These are phyloP conservation scores for Chaetomium strumarium DNA, from an alignment of 2,329 filamentous ascomycete genomes.

Conservation along the genomic window DNA sequence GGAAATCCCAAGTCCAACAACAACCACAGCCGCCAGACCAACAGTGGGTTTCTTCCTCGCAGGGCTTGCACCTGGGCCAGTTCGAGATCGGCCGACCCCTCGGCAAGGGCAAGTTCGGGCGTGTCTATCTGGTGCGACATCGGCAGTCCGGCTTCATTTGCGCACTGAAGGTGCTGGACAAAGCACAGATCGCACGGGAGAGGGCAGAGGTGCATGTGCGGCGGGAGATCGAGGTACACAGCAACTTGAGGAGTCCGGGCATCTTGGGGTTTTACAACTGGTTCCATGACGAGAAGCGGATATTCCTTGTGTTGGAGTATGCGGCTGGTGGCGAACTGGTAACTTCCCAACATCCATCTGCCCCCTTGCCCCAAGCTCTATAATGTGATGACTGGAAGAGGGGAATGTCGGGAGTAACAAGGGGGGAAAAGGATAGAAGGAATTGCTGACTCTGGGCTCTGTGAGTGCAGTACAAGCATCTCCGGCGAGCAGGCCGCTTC, in stretches of 20 bases:
- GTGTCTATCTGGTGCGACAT: constrained; percentile 79
- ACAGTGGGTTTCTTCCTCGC: background rate
- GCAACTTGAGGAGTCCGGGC: constrained; percentile 78
- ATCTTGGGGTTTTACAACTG: constrained; percentile 78
- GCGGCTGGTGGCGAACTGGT: constrained; percentile 72
- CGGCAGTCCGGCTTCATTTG: constrained; percentile 75
- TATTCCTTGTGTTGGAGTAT: constrained; percentile 83
- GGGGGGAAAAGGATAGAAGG: background rate
- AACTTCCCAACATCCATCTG: background rate
- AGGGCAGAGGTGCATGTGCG: constrained; percentile 74
- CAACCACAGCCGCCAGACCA: background rate
- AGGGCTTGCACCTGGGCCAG: constrained; percentile 82
- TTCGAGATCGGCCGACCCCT: constrained; percentile 86
- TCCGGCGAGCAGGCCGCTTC: constrained; percentile 71
- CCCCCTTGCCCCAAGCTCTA: background rate
- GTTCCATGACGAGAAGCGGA: constrained; percentile 83
- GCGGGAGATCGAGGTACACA: constrained; percentile 85
- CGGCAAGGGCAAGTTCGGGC: constrained; percentile 82
- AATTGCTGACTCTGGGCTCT: background rate
- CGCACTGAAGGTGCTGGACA: constrained; percentile 80
- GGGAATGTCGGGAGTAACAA: background rate
- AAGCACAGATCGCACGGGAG: constrained; percentile 59
- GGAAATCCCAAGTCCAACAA: background rate
- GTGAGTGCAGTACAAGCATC: constrained; percentile 61
- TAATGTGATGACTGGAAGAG: no score